Evolutionary conservation across 768 basidiomycete species (phyloP), one percentile per base, ranked within the genome.

Genomic region (Lentinula detonsa): DNA sequence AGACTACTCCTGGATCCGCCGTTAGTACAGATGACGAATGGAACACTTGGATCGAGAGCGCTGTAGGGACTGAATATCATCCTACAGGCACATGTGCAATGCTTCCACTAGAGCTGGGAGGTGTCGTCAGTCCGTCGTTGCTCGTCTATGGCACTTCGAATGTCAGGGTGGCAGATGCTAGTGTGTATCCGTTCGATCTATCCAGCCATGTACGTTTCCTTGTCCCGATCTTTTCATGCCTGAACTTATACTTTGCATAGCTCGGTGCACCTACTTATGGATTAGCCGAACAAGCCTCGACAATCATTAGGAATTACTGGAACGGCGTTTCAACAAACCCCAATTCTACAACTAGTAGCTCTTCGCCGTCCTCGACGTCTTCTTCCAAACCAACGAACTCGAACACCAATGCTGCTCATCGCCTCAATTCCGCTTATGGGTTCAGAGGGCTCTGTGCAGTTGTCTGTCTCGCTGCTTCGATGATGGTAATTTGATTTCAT

Each of bases 31-130:
- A 90, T 65, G 80, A 72, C 16, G 72, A 86, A 31, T 82, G 82
- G 73, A 82, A 86, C 42, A 67, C 69, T 5, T 89, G 81, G 80
- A 63, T 86, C 28, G 70, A 72, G 33, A 69, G 68, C n/a, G 65
- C 69, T 7, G 75, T 77, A 13, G 72, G 75, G 8, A 85, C 83
- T 8, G 83, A 87, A 72, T 85, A 73, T 72, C 88, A 90, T 69
- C 87, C 87, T 5, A 73, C 76, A 34, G 78, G 77, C 21, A 79
- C 85, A 5, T 82, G 79, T 68, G 74, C 83, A 7, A 86, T 87
- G 84, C 70, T 86, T 46, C 84, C 85, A 1, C 72, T 72, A 60
- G 68, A 68, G 35, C 72, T 73, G 40, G 85, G 85, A 21, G 85
- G 85, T 53, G 85, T 87, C 50, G 84, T 87, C 57, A 78, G 84